Evolutionary conservation across 2,329 filamentous ascomycete species (phyloP), one percentile per base, ranked within the genome.

Genomic region (Bretziella fagacearum): DNA sequence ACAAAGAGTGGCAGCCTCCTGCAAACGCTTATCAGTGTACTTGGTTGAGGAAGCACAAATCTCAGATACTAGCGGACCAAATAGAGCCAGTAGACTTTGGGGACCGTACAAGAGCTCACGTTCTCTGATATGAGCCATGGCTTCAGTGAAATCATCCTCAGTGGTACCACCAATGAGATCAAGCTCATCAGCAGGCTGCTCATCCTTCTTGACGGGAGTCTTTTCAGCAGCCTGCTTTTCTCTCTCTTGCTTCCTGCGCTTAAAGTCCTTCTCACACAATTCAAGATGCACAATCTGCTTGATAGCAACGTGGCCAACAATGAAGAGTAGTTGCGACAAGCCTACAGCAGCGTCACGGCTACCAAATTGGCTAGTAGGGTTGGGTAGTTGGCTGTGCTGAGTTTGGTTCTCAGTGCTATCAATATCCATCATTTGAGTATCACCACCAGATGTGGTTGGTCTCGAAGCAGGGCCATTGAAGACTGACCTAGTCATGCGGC

Each of bases 231-330:
- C 57, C 11, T 63, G 70, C 66, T 85, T 87, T 58, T 91, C 84
- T 55, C 86, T 84, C 51, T 91, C 84, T 33, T 84, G 81, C 68
- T 98, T 98, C 54, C 89, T 76, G 46, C 89, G 82, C 68, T 98
- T 98, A 63, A 98, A 98, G 62, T 98, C 91, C 43, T 91, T 77
- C 59, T 98, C 91, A 60, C 87, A 94, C n/a, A 96, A 71, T 57
- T 98, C 91, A 8, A 98, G 74, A 60, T 98, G 91, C 1, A 98
- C 93, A 55, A 98, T 98, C 59, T 98, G 93, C 65, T 98, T 98
- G 59, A 98, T 91, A 11, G 91, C 91, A 41, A 96, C 83, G 58
- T 98, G 91, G 0, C 91, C 91, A 25, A 96, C 89, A 29, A 94
- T 81, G 59, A 96, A 96, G 0, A 98, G 70, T 2, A 98, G 71